Conservation (phyloP, 345 rosid genomes). For the sweet orange (Citrus sinensis) region DVS_A1.0 CM039161.1:24655501-24656000, state of each 20-base stretch:
- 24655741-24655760: constrained; percentile 1
- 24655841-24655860: not conserved
- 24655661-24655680: constrained; percentile 52
- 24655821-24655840: not conserved
- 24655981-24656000: not conserved
- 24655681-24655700: constrained; percentile 54
- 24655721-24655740: constrained; percentile 33
- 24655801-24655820: not conserved
- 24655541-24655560: constrained; percentile 43
- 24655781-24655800: not conserved
- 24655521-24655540: constrained; percentile 49
- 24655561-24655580: constrained; percentile 63
- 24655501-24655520: constrained; percentile 83
- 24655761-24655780: not conserved
- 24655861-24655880: constrained; percentile 3
- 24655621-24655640: constrained; percentile 52
- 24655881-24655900: not conserved
- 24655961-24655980: not conserved
- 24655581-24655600: constrained; percentile 73
- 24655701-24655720: constrained; percentile 51
- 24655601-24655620: constrained; percentile 50
- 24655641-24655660: constrained; percentile 74
- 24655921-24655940: constrained; percentile 2
- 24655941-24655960: not conserved
- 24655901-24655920: constrained; percentile 10